These are phyloP conservation scores for Infundibulicybe gibba DNA, from an alignment of 768 basidiomycete genomes.

Conservation along the genomic window DNA sequence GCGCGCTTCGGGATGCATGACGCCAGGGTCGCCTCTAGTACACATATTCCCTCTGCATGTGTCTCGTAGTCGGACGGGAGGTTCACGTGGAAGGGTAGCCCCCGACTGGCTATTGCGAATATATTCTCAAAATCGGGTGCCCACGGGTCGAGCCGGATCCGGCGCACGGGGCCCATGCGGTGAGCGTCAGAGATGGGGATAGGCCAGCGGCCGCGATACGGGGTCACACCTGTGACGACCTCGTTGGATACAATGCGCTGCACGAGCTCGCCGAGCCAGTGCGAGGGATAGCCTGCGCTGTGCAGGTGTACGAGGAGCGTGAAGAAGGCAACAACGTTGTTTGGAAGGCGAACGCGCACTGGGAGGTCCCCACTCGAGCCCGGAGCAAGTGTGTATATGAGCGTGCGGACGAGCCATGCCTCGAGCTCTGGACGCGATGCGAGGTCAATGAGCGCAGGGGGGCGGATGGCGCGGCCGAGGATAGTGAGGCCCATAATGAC, in stretches of 20 bases:
- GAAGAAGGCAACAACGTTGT: conserved; percentile 29
- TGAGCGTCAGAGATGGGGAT: conserved; percentile 19
- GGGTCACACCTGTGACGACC: conserved; percentile 19
- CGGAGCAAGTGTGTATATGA: conserved; percentile 25
- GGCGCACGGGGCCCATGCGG: conserved; percentile 15
- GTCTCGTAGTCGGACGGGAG: conserved; percentile 13
- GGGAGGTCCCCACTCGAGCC: conserved; percentile 15
- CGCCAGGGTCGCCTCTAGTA: conserved; percentile 15
- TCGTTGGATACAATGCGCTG: conserved; percentile 19
- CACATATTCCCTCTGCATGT: conserved; percentile 14
- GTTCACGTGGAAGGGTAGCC: conserved; percentile 17
- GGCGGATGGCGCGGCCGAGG: conserved; percentile 11
- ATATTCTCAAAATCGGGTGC: conserved; percentile 21
- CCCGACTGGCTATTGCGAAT: conserved; percentile 12
- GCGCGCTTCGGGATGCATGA: conserved; percentile 5
- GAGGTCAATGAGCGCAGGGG: conserved; percentile 12
- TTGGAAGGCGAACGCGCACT: conserved; percentile 23
- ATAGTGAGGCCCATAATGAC: conserved; percentile 16
- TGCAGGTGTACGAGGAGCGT: conserved; percentile 25
- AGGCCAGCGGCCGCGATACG: conserved; percentile 21
- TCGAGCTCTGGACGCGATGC: conserved; percentile 22
- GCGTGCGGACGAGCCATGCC: conserved; percentile 27
- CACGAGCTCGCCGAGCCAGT: conserved; percentile 32
- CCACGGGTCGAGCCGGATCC: conserved; percentile 22
- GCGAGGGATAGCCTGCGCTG: conserved; percentile 27